Evolutionary conservation across 495 filamentous ascomycete genomes (phyloP).

Genomic region (Sphaerosporella brunnea): DNA sequence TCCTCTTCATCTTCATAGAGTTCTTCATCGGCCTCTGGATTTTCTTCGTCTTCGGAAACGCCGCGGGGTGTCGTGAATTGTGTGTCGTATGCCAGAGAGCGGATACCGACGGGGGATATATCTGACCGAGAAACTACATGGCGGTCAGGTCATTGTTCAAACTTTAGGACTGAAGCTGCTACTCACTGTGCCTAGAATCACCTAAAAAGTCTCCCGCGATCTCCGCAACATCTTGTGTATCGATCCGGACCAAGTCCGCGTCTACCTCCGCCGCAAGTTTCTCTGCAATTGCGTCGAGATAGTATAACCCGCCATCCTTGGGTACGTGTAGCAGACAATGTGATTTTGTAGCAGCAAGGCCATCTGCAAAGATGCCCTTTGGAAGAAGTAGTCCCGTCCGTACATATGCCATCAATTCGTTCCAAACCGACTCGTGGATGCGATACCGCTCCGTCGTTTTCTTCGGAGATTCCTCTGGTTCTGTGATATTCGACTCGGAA

Average conservation of each 20-base stretch:
- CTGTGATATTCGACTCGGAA: neutral
- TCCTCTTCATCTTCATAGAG: constrained; percentile 28
- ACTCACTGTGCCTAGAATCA: constrained; percentile 31
- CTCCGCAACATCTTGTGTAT: constrained; percentile 63
- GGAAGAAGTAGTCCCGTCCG: constrained; percentile 24
- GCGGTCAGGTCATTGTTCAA: neutral
- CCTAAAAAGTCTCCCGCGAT: constrained; percentile 56
- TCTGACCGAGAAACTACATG: constrained; percentile 10
- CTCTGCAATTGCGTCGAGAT: constrained; percentile 42
- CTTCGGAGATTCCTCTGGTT: neutral
- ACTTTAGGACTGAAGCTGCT: neutral
- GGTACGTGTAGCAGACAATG: constrained; percentile 52
- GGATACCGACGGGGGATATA: constrained; percentile 15
- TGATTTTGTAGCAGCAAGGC: constrained; percentile 36
- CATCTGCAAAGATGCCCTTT: constrained; percentile 20
- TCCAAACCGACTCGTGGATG: constrained; percentile 25
- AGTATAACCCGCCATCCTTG: constrained; percentile 36
- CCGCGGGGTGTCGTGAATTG: constrained; percentile 18
- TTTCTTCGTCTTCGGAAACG: constrained; percentile 17
- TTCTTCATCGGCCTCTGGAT: constrained; percentile 30
- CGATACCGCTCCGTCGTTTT: constrained; percentile 20
- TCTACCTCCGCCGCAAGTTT: constrained; percentile 39
- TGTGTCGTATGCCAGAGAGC: constrained; percentile 54
- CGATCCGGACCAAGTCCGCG: constrained; percentile 63
- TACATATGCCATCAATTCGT: constrained; percentile 23